These are phyloP conservation scores for Asterionellopsis glacialis DNA, from an alignment of 108 stramenopile species.

Conservation along the genomic window DNA sequence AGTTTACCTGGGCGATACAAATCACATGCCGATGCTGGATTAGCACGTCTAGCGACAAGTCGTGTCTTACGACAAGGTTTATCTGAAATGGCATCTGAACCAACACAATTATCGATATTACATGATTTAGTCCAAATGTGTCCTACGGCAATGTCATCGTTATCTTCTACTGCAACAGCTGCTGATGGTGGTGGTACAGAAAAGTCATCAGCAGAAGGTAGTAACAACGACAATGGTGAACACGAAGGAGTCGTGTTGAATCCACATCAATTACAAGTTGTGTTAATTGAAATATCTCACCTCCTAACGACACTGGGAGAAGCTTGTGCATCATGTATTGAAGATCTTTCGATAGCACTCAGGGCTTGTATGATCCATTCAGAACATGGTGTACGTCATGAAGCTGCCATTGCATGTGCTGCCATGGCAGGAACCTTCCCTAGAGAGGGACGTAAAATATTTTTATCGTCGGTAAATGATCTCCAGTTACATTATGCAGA, in stretches of 20 bases:
- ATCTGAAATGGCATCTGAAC: slow-evolving; percentile 63
- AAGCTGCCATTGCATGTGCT: slow-evolving; percentile 67
- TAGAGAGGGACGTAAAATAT: slow-evolving; percentile 40
- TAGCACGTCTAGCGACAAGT: slow-evolving; percentile 54
- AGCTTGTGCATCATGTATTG: slow-evolving; percentile 57
- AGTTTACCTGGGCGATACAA: slow-evolving; percentile 18
- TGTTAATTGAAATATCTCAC: slow-evolving; percentile 78
- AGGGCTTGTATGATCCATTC: slow-evolving; percentile 47
- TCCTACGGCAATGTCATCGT: slow-evolving; percentile 12
- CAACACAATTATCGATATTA: slow-evolving; percentile 56
- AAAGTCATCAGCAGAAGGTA: not conserved
- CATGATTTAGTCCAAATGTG: slow-evolving; percentile 51
- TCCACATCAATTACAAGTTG: slow-evolving; percentile 70
- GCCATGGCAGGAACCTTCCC: slow-evolving; percentile 66
- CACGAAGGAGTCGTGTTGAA: slow-evolving; percentile 36
- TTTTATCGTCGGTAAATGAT: slow-evolving; percentile 23
- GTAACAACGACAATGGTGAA: not conserved
- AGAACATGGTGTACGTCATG: slow-evolving; percentile 80
- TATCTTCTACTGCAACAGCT: not conserved
- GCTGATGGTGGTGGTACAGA: slow-evolving; percentile 18
- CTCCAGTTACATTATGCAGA: slow-evolving; percentile 54
- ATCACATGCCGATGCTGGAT: slow-evolving; percentile 62
- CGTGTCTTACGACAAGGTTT: slow-evolving; percentile 68
- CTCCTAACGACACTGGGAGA: slow-evolving; percentile 64
- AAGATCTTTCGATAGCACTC: slow-evolving; percentile 55